phyloP scores from a whole-genome alignment of 148 eudicot genomes.

The Amaranthus hypochondriacus region DNA sequence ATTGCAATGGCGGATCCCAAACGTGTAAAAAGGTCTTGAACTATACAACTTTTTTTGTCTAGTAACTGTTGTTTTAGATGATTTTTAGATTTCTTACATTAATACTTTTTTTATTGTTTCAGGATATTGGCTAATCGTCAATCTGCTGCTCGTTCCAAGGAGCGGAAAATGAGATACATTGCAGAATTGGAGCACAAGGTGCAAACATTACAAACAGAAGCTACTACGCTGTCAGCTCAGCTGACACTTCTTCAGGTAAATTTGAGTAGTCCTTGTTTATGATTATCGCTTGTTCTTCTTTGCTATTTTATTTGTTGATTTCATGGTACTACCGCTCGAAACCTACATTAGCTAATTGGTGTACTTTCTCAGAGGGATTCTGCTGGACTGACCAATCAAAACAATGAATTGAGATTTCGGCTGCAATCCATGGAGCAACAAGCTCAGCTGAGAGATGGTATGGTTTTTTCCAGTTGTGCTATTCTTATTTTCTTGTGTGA shows the following conservation, averaged over 20 bases:
- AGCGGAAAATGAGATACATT: slow-evolving; percentile 41
- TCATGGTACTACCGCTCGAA: background rate
- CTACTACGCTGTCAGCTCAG: slow-evolving; percentile 41
- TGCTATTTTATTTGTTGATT: background rate
- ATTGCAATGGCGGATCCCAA: slow-evolving; percentile 48
- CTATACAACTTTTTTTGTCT: background rate
- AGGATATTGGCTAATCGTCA: slow-evolving; percentile 60
- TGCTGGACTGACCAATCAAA: slow-evolving; percentile 57
- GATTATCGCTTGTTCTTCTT: background rate
- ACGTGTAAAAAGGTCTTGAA: slow-evolving; percentile 46
- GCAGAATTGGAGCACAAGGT: slow-evolving; percentile 51
- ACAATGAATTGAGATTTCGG: slow-evolving; percentile 87
- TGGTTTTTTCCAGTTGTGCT: slow-evolving; percentile 9
- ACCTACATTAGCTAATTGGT: background rate
- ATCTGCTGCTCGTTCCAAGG: slow-evolving; percentile 53
- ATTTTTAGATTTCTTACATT: background rate
- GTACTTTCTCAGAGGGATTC: slow-evolving; percentile 58
- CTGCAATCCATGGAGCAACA: slow-evolving; percentile 92
- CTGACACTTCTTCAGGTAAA: slow-evolving; percentile 39
- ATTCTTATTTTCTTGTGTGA: background rate
- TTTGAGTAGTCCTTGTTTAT: background rate
- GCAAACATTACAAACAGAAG: slow-evolving; percentile 42
- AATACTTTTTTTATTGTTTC: background rate
- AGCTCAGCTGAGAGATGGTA: slow-evolving; percentile 93
- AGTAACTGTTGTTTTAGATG: background rate